Percentiles rank a stretch among this genome's conserved stretches.
These are phyloP conservation scores for Pestalotiopsis sp. DNA, from an alignment of 2,329 filamentous ascomycete genomes.

Conservation along the genomic window DNA sequence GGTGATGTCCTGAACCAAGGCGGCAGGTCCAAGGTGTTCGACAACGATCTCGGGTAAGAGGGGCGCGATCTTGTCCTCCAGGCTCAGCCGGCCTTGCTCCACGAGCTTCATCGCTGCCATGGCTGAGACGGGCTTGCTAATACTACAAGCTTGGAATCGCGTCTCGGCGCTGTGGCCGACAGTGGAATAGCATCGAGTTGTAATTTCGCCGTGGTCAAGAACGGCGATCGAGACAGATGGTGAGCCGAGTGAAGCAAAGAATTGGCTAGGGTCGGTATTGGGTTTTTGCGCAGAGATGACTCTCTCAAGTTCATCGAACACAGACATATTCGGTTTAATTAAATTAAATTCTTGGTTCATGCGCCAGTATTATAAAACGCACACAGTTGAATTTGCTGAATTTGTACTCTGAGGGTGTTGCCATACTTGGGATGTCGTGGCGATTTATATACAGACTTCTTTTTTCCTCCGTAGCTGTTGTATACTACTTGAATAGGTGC, in stretches of 20 bases:
- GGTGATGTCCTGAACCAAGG: constrained; percentile 9
- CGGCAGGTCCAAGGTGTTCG: not conserved
- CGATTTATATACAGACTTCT: not conserved
- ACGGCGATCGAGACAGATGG: constrained; percentile 10
- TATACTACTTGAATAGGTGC: not conserved
- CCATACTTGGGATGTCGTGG: not conserved
- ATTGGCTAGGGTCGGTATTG: not conserved
- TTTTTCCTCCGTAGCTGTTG: not conserved
- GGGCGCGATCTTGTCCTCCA: constrained; percentile 10
- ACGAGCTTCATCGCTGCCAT: constrained; percentile 7
- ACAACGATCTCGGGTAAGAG: not conserved
- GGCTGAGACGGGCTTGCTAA: constrained; percentile 2
- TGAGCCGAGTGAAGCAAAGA: constrained; percentile 7
- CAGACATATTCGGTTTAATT: not conserved
- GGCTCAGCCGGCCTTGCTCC: constrained; percentile 1
- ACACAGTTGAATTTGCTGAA: not conserved
- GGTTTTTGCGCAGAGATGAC: not conserved
- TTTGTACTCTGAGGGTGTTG: not conserved
- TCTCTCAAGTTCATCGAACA: constrained; percentile 1
- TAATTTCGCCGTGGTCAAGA: constrained; percentile 7
- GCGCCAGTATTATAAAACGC: not conserved
- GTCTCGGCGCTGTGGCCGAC: not conserved
- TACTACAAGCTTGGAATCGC: constrained; percentile 10
- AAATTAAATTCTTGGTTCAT: too few relatives aligned
- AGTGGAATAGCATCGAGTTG: constrained; percentile 3